Base-by-base conservation (phyloP, 2,329 filamentous ascomycete species). In the Metarhizium humberi region DNA sequence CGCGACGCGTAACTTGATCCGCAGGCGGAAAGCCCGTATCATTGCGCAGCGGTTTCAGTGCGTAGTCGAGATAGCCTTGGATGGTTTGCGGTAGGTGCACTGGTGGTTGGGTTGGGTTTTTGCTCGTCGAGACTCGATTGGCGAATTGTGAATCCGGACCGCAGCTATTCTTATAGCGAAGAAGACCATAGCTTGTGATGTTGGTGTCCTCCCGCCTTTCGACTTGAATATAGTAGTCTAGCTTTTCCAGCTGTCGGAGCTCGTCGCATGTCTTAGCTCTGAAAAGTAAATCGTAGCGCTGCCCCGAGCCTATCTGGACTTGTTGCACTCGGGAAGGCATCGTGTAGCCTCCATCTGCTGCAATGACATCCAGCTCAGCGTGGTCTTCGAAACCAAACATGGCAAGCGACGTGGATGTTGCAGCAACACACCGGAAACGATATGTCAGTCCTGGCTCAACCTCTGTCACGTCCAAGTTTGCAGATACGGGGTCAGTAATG, bases 381-480 rank as follows among this genome's bases (percentile, higher is more conserved):
- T 88, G 84, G 6, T 65, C 75, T 57, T 85, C 80, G 45, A 87
- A 76, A 0, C 71, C 81, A 3, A 84, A 60, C 2, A 76, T 74
- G 3, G 78, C 67, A 58, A 80, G 73, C 0, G 79, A 82, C 18
- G 86, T 68, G 0, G 79, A 79, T 0, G 77, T 78, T 0, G 67
- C 75, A 4, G 81, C 81, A 47, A 87, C 76, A 61, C 84, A 80
- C 10, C 85, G 75, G 53, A 87, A 67, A 2, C 83, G 75, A 61
- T 87, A 88, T 0, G 77, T 82, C 63, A 77, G 82, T 11, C 73
- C 78, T 0, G 84, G 80, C 42, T 84, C 70, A 8, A 88, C 79
- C 6, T 79, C 73, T 57, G 87, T 78, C 3, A 82, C 70, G 4
- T 75, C 72, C 3, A 78, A 70, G 78, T 77, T 45, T 14, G 42